phyloP scores from a whole-genome alignment of 192 early-diverging fungal species.

The Oehlia diaphana region DNA sequence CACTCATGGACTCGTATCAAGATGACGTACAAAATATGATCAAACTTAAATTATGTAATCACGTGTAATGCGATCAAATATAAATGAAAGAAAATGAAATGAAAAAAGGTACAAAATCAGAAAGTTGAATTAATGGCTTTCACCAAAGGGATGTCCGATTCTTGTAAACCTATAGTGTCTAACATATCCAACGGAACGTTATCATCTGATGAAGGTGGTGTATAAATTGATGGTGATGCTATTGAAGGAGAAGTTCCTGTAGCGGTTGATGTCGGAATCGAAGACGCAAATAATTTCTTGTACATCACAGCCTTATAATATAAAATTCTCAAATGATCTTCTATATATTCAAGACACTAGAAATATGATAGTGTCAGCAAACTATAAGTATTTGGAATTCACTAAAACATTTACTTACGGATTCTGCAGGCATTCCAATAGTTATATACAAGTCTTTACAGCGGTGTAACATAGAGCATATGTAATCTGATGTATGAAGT shows the following conservation, averaged over 20 bases:
- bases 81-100: slow-evolving; percentile 17
- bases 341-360: slow-evolving; percentile 47
- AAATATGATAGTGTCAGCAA: background rate
- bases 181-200: slow-evolving; percentile 17
- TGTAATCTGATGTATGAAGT: slow-evolving; percentile 33
- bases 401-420: slow-evolving; percentile 33
- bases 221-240: slow-evolving; percentile 23
- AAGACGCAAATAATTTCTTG: slow-evolving; percentile 1
- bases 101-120: slow-evolving; percentile 22
- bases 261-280: background rate
- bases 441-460: slow-evolving; percentile 28
- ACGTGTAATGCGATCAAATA: too few relatives aligned
- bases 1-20: too few relatives aligned
- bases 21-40: too few relatives aligned
- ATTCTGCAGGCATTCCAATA: slow-evolving; percentile 43
- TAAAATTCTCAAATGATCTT: slow-evolving; percentile 47
- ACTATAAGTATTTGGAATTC: background rate
- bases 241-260: background rate
- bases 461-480: slow-evolving; percentile 28
- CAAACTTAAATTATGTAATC: too few relatives aligned
- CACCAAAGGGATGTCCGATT: background rate
- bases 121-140: slow-evolving; percentile 19
- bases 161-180: background rate
- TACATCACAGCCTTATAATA: slow-evolving; percentile 32
- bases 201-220: slow-evolving; percentile 33